Percentiles rank a stretch among this genome's conserved stretches.
These are phyloP conservation scores for Pseudocercospora fijiensis DNA, from an alignment of 2,329 filamentous ascomycete genomes.

Conservation along the genomic window DNA sequence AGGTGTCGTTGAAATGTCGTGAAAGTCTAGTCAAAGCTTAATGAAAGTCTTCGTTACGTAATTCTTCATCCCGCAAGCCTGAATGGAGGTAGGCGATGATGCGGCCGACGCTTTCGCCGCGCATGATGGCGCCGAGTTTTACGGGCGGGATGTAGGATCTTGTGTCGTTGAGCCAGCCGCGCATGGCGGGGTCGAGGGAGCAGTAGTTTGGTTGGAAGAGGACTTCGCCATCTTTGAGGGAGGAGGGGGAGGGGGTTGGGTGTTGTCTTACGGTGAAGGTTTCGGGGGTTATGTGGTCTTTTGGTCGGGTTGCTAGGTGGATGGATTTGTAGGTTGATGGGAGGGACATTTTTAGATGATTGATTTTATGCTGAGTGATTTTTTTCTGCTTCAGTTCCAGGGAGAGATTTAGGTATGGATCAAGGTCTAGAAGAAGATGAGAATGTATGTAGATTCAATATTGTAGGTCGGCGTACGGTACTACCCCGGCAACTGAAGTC, in stretches of 20 bases:
- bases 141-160: constrained; percentile 51
- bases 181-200: constrained; percentile 56
- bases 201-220: constrained; percentile 51
- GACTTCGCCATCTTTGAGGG: constrained; percentile 42
- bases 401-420: too few relatives aligned
- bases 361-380: background rate
- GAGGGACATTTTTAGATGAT: constrained; percentile 13
- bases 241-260: constrained; percentile 20
- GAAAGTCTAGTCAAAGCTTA: too few relatives aligned
- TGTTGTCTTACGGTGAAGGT: constrained; percentile 29
- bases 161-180: constrained; percentile 50
- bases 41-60: too few relatives aligned
- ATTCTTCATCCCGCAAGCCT: too few relatives aligned
- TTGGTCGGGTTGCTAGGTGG: constrained; percentile 29
- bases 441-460: background rate
- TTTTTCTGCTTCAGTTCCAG: background rate
- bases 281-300: constrained; percentile 26
- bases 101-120: constrained; percentile 40
- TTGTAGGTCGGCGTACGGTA: background rate
- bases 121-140: constrained; percentile 44
- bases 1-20: too few relatives aligned
- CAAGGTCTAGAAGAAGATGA: too few relatives aligned
- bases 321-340: constrained; percentile 27
- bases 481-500: background rate
- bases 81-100: too few relatives aligned